Conservation (phyloP, 2,329 filamentous ascomycete genomes). For the Colletotrichum abscissum region DNA sequence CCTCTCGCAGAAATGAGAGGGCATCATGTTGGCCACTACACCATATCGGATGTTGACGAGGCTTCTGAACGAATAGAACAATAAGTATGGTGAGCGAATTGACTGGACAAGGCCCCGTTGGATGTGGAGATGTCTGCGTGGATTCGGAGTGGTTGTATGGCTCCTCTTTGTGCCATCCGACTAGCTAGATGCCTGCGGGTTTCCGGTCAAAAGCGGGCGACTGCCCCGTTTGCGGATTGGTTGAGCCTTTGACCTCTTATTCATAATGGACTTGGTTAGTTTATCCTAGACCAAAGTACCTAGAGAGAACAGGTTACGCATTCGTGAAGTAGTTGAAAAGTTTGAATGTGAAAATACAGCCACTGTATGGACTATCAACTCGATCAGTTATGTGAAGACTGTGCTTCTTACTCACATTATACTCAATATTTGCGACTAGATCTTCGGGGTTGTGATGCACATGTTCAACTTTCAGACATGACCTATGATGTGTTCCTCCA, state of each 20-base stretch:
- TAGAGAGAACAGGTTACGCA: background rate
- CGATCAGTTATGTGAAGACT: too few relatives aligned
- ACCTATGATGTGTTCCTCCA: too few relatives aligned
- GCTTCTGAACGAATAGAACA: rapidly evolving
- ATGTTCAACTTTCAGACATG: too few relatives aligned
- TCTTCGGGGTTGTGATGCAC: too few relatives aligned
- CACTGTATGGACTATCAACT: too few relatives aligned
- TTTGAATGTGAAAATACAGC: too few relatives aligned
- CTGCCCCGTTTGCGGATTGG: background rate
- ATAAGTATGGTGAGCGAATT: background rate
- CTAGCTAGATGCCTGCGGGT: background rate
- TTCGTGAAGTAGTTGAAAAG: background rate
- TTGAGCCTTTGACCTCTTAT: background rate
- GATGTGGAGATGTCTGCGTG: background rate
- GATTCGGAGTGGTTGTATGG: background rate
- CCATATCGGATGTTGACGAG: conserved; percentile 18
- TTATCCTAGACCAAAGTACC: background rate
- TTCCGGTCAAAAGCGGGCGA: background rate
- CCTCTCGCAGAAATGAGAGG: conserved; percentile 21
- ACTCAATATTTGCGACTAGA: too few relatives aligned
- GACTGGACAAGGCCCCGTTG: background rate
- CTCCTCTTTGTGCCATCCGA: background rate
- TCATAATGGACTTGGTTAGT: too few relatives aligned
- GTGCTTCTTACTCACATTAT: too few relatives aligned
- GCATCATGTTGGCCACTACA: conserved; percentile 35